Percentiles rank a stretch among this genome's conserved stretches.
Conservation (phyloP, 2,329 filamentous ascomycete species). For the Paraphoma sp. region DNA sequence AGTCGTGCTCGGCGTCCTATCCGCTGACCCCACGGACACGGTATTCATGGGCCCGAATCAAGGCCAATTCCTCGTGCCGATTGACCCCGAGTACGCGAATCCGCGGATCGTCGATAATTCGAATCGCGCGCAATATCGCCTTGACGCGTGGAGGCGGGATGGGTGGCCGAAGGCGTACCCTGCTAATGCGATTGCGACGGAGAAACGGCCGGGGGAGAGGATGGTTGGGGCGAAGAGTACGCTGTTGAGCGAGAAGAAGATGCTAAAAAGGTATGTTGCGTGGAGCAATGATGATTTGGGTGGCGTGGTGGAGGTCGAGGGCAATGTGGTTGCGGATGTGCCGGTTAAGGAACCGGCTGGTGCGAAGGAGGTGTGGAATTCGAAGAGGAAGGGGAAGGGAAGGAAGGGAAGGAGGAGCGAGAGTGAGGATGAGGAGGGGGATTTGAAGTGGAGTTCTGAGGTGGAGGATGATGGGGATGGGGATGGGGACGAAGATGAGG, state of each 20-base stretch:
- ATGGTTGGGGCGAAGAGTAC: background rate
- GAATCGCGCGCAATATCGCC: constrained; percentile 6
- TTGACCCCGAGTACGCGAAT: constrained; percentile 24
- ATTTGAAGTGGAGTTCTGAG: background rate
- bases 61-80: constrained; percentile 5
- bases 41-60: constrained; percentile 6
- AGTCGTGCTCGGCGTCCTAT: constrained; percentile 9
- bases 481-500: background rate
- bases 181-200: constrained; percentile 8
- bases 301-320: background rate
- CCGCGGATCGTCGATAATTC: constrained; percentile 13
- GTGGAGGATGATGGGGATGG: background rate
- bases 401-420: background rate
- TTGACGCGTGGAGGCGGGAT: constrained; percentile 24
- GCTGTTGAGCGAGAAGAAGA: background rate
- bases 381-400: background rate
- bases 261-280: background rate
- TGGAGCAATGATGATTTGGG: background rate
- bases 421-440: background rate
- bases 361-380: background rate
- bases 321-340: background rate
- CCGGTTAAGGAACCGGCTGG: too few relatives aligned
- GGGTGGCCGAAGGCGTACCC: constrained; percentile 21
- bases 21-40: constrained; percentile 6
- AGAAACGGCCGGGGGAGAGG: background rate